Percentiles rank a stretch among this genome's conserved stretches.
phyloP scores from a whole-genome alignment of 441 rosid species.

The Caryocar brasiliense region DNA sequence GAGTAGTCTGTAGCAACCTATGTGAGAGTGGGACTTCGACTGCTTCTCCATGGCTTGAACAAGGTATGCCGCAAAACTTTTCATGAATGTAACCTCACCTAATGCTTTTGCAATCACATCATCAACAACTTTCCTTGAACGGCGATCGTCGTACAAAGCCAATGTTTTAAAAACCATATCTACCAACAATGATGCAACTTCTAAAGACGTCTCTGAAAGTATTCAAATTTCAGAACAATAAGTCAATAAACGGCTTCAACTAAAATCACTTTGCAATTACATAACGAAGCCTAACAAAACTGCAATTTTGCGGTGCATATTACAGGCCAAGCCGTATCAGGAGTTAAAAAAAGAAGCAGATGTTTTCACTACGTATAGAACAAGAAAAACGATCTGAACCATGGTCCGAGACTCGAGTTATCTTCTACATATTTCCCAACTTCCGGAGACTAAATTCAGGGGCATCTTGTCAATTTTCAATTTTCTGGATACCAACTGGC shows the following conservation, averaged over 20 bases:
- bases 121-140: slow-evolving; percentile 77
- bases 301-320: too few relatives aligned
- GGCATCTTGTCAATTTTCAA: too few relatives aligned
- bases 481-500: too few relatives aligned
- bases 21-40: slow-evolving; percentile 42
- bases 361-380: too few relatives aligned
- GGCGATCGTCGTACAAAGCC: slow-evolving; percentile 61
- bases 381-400: too few relatives aligned
- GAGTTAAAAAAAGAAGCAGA: too few relatives aligned
- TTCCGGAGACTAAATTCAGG: too few relatives aligned
- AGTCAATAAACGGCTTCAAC: background rate
- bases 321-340: too few relatives aligned
- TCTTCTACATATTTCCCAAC: too few relatives aligned
- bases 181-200: slow-evolving; percentile 43
- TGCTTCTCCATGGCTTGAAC: slow-evolving; percentile 89
- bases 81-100: slow-evolving; percentile 60
- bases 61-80: slow-evolving; percentile 70
- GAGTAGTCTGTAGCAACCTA: slow-evolving; percentile 68
- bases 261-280: background rate
- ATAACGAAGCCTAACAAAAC: too few relatives aligned
- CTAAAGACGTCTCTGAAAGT: slow-evolving; percentile 65
- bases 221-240: background rate
- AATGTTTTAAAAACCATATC: slow-evolving; percentile 67
- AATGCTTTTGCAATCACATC: slow-evolving; percentile 52
- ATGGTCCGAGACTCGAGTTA: too few relatives aligned